Conservation (phyloP, 768 basidiomycete species). For the Russula lepida region DNA sequence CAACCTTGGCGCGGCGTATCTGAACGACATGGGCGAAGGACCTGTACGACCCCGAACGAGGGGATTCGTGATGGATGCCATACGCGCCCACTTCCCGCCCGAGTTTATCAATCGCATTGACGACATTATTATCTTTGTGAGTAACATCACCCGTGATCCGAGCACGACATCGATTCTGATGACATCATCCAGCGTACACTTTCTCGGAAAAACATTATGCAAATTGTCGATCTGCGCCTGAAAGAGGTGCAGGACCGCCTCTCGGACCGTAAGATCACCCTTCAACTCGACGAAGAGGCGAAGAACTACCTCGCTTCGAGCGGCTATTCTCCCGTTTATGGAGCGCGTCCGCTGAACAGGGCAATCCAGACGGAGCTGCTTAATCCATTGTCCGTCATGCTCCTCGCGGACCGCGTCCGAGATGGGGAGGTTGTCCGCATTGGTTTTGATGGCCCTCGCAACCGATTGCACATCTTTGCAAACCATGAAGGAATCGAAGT, state of each 20-base stretch:
- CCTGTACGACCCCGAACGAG: slow-evolving; percentile 52
- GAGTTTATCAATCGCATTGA: slow-evolving; percentile 91
- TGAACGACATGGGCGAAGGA: slow-evolving; percentile 69
- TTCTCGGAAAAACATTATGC: slow-evolving; percentile 64
- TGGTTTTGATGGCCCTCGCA: slow-evolving; percentile 73
- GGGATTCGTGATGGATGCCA: slow-evolving; percentile 66
- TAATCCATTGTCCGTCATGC: slow-evolving; percentile 79
- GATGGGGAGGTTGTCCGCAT: slow-evolving; percentile 75
- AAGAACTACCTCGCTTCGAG: slow-evolving; percentile 67
- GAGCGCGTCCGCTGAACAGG: slow-evolving; percentile 87
- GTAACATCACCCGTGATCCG: slow-evolving; percentile 14
- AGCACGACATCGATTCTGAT: slow-evolving; percentile 27
- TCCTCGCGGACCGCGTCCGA: slow-evolving; percentile 73
- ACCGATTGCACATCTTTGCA: slow-evolving; percentile 67
- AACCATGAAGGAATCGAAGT: slow-evolving; percentile 61
- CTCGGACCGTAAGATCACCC: slow-evolving; percentile 65
- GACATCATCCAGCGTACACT: slow-evolving; percentile 54
- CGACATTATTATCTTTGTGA: slow-evolving; percentile 68
- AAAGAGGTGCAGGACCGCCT: slow-evolving; percentile 81
- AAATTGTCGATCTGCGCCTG: slow-evolving; percentile 85
- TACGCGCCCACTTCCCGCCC: slow-evolving; percentile 81
- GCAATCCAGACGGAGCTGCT: slow-evolving; percentile 88
- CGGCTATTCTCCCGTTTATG: slow-evolving; percentile 77
- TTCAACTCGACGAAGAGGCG: slow-evolving; percentile 68
- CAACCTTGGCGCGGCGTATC: slow-evolving; percentile 73